Evolutionary conservation across 768 basidiomycete species (phyloP).

Genomic region (Collybia nuda): DNA sequence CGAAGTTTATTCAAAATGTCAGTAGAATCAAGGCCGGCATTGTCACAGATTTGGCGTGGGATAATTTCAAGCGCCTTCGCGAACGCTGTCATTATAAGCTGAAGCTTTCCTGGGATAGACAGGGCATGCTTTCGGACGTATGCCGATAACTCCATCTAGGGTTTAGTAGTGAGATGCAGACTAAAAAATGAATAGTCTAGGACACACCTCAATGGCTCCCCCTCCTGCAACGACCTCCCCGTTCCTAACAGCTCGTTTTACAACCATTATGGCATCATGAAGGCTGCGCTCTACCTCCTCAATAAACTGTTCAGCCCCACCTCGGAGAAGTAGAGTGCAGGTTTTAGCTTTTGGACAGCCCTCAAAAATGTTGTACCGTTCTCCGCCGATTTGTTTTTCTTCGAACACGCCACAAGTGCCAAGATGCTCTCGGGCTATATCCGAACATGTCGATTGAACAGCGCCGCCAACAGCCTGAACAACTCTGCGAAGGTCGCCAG

Average conservation of each 20-base stretch:
- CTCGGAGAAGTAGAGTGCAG: slow-evolving; percentile 90
- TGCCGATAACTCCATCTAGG: slow-evolving; percentile 96
- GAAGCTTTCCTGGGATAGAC: slow-evolving; percentile 93
- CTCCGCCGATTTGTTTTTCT: slow-evolving; percentile 94
- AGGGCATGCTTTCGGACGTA: slow-evolving; percentile 88
- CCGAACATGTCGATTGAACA: slow-evolving; percentile 93
- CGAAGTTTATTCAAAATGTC: slow-evolving; percentile 97
- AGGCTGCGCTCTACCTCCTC: slow-evolving; percentile 97
- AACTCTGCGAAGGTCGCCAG: slow-evolving; percentile 88
- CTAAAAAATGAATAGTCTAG: not conserved
- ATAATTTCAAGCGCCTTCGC: slow-evolving; percentile 98
- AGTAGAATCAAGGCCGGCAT: slow-evolving; percentile 96
- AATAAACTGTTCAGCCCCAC: slow-evolving; percentile 98
- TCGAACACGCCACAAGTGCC: slow-evolving; percentile 93
- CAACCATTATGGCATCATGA: slow-evolving; percentile 99
- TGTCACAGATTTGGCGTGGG: slow-evolving; percentile 97
- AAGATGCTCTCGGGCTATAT: slow-evolving; percentile 86
- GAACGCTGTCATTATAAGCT: slow-evolving; percentile 91
- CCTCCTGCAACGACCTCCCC: slow-evolving; percentile 97
- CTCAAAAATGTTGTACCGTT: slow-evolving; percentile 94
- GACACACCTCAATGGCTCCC: slow-evolving; percentile 87
- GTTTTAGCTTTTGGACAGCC: slow-evolving; percentile 93
- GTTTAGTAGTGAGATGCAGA: slow-evolving; percentile 1
- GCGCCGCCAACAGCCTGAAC: slow-evolving; percentile 95
- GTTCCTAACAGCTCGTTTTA: slow-evolving; percentile 93